A percentile compares a stretch with the other conserved stretches of the same genome.
Conservation (phyloP, 306 rosid genomes). For the Glycine soja region DNA sequence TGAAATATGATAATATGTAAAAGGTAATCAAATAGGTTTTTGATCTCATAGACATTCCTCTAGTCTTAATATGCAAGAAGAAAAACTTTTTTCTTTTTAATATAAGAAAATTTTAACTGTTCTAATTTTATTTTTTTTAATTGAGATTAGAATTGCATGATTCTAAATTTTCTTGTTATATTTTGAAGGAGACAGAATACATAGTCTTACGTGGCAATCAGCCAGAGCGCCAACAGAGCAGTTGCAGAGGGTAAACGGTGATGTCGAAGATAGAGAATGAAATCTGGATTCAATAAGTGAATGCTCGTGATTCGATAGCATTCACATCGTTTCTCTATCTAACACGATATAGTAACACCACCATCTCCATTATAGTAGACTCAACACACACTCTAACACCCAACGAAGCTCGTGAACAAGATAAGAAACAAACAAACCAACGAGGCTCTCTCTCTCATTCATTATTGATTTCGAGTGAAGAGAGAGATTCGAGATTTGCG, state of each 20-base stretch:
- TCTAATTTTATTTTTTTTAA: too few relatives aligned
- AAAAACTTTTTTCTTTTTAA: too few relatives aligned
- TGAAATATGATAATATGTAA: too few relatives aligned
- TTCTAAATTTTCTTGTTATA: too few relatives aligned
- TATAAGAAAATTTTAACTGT: too few relatives aligned
- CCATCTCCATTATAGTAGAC: conserved; percentile 22
- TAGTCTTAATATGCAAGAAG: too few relatives aligned
- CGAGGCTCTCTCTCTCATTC: background rate
- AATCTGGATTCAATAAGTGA: background rate
- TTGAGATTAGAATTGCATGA: too few relatives aligned
- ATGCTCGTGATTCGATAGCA: conserved; percentile 53
- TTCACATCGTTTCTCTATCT: background rate
- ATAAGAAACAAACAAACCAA: conserved; percentile 9
- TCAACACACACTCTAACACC: background rate
- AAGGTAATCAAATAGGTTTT: too few relatives aligned
- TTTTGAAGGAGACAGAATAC: too few relatives aligned
- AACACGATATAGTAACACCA: conserved; percentile 30
- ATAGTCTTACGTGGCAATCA: conserved; percentile 16
- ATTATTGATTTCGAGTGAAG: conserved; percentile 30
- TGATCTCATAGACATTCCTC: too few relatives aligned
- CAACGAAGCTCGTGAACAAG: conserved; percentile 33
- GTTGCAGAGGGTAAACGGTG: background rate
- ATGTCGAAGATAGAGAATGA: background rate
- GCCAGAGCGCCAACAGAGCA: background rate
- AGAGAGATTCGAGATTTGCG: background rate